Evolutionary conservation across 306 rosid species (phyloP).

Genomic region (Trichosanthes cucumerina): DNA sequence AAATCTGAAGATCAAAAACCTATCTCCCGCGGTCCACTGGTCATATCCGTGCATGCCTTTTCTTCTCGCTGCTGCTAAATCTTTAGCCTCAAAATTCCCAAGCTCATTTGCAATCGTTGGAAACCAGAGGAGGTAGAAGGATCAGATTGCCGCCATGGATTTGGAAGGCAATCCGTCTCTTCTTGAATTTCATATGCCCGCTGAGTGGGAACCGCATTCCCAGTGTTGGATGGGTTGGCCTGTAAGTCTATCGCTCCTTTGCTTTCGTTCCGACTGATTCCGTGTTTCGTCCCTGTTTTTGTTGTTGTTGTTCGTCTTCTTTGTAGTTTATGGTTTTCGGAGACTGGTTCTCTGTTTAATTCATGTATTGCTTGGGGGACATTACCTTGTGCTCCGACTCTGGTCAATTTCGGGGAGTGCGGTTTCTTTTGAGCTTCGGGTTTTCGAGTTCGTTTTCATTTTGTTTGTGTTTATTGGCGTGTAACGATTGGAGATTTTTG

Average conservation of each 20-base stretch:
- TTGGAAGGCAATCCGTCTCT: conserved; percentile 34
- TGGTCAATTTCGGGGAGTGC: not conserved
- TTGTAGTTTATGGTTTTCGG: not conserved
- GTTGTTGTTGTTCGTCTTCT: not conserved
- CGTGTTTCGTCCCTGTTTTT: not conserved
- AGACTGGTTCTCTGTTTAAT: not conserved
- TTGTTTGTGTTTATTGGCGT: not conserved
- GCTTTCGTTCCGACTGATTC: not conserved
- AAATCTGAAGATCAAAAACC: no score
- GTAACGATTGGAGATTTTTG: not conserved
- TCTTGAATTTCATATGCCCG: conserved; percentile 72
- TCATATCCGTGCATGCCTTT: no score
- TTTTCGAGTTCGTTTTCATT: not conserved
- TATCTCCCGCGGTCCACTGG: no score
- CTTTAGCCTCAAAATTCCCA: not conserved
- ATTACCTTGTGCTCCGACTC: not conserved
- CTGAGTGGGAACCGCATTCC: conserved; percentile 78
- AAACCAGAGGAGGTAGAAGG: not conserved
- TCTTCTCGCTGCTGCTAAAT: no score
- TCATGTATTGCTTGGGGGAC: not conserved
- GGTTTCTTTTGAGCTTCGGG: not conserved
- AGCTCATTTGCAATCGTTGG: not conserved
- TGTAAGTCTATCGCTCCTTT: conserved; percentile 29
- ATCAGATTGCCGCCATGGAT: conserved; percentile 15
- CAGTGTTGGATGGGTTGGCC: conserved; percentile 98